phyloP scores from a whole-genome alignment of 345 rosid species.

The Camelina sativa region DNA sequence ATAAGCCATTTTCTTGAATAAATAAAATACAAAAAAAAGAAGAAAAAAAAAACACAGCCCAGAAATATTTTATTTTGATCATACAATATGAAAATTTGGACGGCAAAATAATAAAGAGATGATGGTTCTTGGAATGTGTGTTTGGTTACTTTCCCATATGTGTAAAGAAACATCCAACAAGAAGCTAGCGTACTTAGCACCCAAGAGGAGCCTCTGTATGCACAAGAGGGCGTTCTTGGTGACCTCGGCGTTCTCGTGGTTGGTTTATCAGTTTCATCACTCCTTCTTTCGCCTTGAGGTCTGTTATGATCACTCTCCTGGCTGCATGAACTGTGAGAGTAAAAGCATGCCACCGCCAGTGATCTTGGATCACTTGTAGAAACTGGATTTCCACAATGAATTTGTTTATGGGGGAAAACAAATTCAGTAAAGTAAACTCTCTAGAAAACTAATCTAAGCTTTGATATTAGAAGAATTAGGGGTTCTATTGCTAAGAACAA shows the following conservation, averaged over 20 bases:
- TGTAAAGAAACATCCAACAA: constrained; percentile 46
- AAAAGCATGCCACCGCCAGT: no score
- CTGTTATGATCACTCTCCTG: constrained; percentile 63
- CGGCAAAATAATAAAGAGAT: constrained; percentile 34
- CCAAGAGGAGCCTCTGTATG: constrained; percentile 83
- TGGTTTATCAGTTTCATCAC: constrained; percentile 74
- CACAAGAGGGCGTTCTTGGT: constrained; percentile 77
- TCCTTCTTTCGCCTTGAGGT: constrained; percentile 85
- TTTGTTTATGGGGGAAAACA: no score
- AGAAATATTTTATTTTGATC: constrained; percentile 19
- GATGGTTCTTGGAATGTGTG: background rate
- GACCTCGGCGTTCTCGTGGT: constrained; percentile 76
- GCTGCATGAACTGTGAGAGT: no score
- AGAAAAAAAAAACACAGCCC: background rate
- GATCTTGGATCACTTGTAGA: no score
- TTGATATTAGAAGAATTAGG: no score
- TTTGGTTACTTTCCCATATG: background rate
- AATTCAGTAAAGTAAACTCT: no score
- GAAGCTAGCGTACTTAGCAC: constrained; percentile 94
- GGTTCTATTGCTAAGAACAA: no score
- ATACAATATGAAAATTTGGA: constrained; percentile 19
- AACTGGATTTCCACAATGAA: no score
- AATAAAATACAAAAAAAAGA: background rate
- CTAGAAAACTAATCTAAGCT: no score
- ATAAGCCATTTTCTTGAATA: no score